A percentile compares a stretch with the other conserved stretches of the same genome.
Evolutionary conservation across 176 grass and related monocot genomes (phyloP).

Genomic region (Thalia dealbata): DNA sequence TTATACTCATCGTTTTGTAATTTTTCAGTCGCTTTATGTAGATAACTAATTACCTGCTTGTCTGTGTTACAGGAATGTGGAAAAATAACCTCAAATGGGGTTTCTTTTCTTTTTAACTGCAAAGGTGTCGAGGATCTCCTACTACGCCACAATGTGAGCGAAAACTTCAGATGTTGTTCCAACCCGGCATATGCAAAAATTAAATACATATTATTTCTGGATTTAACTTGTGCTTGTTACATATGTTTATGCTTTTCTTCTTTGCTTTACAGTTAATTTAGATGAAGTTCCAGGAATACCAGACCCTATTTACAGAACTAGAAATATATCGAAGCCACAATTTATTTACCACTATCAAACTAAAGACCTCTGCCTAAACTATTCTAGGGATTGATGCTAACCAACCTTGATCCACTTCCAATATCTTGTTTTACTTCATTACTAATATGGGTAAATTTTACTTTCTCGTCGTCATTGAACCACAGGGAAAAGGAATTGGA

Average conservation of each 20-base stretch:
- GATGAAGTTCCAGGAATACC: background rate
- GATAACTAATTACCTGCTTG: background rate
- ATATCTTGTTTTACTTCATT: background rate
- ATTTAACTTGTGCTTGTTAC: no score
- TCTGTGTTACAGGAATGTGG: slow-evolving; percentile 58
- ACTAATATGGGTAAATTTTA: background rate
- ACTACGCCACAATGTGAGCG: slow-evolving; percentile 68
- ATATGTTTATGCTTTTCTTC: background rate
- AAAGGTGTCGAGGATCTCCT: slow-evolving; percentile 72
- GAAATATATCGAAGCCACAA: no score
- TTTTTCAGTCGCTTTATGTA: background rate
- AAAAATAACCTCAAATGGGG: slow-evolving; percentile 45
- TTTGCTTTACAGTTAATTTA: background rate
- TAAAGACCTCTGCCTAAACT: no score
- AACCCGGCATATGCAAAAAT: background rate
- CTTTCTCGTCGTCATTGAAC: slow-evolving; percentile 2
- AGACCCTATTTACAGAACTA: background rate
- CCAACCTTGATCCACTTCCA: background rate
- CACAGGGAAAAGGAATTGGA: slow-evolving; percentile 63
- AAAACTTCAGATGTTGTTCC: background rate
- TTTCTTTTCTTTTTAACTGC: slow-evolving; percentile 63
- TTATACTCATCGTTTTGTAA: background rate
- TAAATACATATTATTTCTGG: no score
- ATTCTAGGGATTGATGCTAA: background rate
- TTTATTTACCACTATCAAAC: no score